Evolutionary conservation across 495 filamentous ascomycete species (phyloP), one percentile per base, ranked within the genome.

Genomic region (Alectoria sarmentosa): DNA sequence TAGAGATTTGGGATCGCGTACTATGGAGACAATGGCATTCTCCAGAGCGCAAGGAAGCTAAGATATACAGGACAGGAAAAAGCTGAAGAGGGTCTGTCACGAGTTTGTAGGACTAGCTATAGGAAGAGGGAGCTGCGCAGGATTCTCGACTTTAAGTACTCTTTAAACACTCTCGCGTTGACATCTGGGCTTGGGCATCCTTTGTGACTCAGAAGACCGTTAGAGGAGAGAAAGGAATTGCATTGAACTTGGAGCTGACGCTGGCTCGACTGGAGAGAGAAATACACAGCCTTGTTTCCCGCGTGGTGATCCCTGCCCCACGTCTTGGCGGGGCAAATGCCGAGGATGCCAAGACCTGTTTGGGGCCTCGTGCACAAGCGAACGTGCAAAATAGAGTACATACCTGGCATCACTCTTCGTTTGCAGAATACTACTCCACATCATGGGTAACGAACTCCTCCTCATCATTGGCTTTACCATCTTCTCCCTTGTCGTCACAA

Each of bases 381-480:
- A n/a, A n/a, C n/a, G n/a, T n/a, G n/a, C n/a, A n/a, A n/a, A n/a
- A n/a, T n/a, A n/a, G n/a, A n/a, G n/a, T n/a, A n/a, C n/a, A n/a
- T n/a, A n/a, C n/a, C n/a, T n/a, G n/a, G n/a, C 52, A 34, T 17
- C 30, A 34, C 5, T n/a, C 10, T 54, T 21, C 30, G 4, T 15
- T 28, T 23, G 36, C 19, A 23, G n/a, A 41, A 19, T 42, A 37
- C 26, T 5, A 34, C 8, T 55, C 17, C 26, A 19, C 4, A 67
- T 23, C 32, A 70, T 68, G 66, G 62, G 62, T 26, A 58, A 69
- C 49, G 76, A 76, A 66, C 37, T 75, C 41, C 65, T 62, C 4
- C 65, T 77, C 41, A 62, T 76, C 39, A 61, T 73, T 15, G 65
- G 54, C 61, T 69, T 67, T 41, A 69, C 65, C 56, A 54, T 65